Percentiles rank a stretch among this genome's conserved stretches.
Conservation (phyloP, 345 rosid species). For the Noccaea caerulescens region DNA sequence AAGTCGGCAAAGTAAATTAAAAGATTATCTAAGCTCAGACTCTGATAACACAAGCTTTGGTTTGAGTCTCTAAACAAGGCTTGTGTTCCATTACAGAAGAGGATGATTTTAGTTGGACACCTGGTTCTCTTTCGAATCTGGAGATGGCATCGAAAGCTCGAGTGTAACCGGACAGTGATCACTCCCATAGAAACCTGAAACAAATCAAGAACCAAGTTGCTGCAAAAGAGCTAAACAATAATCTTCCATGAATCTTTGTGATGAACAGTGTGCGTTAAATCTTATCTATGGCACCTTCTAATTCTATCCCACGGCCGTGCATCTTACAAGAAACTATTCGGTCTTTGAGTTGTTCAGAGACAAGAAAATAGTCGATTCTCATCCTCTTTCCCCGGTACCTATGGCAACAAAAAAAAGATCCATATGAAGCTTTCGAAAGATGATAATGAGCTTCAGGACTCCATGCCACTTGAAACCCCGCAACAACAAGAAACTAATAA, state of each 20-base stretch:
- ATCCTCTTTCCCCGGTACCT: slow-evolving; percentile 94
- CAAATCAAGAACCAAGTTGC: slow-evolving; percentile 30
- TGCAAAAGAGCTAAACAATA: slow-evolving; percentile 16
- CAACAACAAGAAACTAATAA: neutral
- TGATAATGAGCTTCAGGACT: neutral
- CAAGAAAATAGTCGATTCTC: slow-evolving; percentile 89
- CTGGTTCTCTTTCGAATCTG: slow-evolving; percentile 41
- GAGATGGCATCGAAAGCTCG: slow-evolving; percentile 57
- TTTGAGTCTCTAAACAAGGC: neutral
- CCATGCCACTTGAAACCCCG: neutral
- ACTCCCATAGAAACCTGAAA: slow-evolving; percentile 81
- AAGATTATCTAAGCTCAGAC: slow-evolving; percentile 19
- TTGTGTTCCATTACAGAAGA: slow-evolving; percentile 7
- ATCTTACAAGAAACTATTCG: slow-evolving; percentile 71
- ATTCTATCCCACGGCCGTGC: slow-evolving; percentile 81
- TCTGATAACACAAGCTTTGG: slow-evolving; percentile 21
- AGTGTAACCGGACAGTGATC: slow-evolving; percentile 92
- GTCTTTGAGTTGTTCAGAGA: slow-evolving; percentile 69
- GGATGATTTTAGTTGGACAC: slow-evolving; percentile 27
- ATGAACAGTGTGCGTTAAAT: neutral
- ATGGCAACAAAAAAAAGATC: slow-evolving; percentile 19
- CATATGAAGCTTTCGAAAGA: slow-evolving; percentile 11
- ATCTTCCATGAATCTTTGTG: neutral
- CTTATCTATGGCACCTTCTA: slow-evolving; percentile 58
- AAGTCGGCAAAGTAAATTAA: slow-evolving; percentile 21